phyloP scores from a whole-genome alignment of 1,284 basidiomycete species.

The Cutaneotrichosporon dermatis region DNA sequence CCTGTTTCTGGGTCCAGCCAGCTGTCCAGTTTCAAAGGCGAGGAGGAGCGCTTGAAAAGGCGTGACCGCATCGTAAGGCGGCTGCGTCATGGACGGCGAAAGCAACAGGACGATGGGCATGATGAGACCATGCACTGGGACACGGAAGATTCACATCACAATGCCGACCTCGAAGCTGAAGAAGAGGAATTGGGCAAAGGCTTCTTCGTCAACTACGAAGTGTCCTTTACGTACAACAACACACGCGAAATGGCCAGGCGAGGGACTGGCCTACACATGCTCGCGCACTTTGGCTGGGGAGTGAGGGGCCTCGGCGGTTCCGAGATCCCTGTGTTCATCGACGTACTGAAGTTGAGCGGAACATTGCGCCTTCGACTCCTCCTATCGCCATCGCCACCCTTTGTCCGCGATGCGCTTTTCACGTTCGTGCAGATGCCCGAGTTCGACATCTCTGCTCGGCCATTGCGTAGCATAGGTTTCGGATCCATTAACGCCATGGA shows the following conservation, averaged over 20 bases:
- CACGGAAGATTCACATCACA: not conserved
- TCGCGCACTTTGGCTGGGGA: slow-evolving; percentile 46
- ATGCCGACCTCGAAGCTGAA: not conserved
- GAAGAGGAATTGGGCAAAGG: slow-evolving; percentile 33
- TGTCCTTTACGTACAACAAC: slow-evolving; percentile 43
- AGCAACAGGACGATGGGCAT: not conserved
- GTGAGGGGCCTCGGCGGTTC: slow-evolving; percentile 43
- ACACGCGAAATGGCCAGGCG: slow-evolving; percentile 24
- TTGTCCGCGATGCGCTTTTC: slow-evolving; percentile 43
- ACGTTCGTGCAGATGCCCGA: slow-evolving; percentile 45
- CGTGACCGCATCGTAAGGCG: not conserved
- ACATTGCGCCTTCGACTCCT: slow-evolving; percentile 38
- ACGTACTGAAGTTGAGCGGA: slow-evolving; percentile 35
- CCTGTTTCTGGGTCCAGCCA: not conserved
- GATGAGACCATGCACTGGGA: not conserved
- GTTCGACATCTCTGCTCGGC: slow-evolving; percentile 48
- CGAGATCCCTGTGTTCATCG: slow-evolving; percentile 45
- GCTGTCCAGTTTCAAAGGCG: not conserved
- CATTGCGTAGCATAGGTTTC: slow-evolving; percentile 31
- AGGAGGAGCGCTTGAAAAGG: slow-evolving; percentile 5
- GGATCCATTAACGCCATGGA: slow-evolving; percentile 48
- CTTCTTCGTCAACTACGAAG: slow-evolving; percentile 47
- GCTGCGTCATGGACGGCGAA: not conserved
- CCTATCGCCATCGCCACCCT: slow-evolving; percentile 47
- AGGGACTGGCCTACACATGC: slow-evolving; percentile 43